Base-by-base conservation (phyloP, 2,329 filamentous ascomycete genomes). In the Nigrograna mackinnonii region DNA sequence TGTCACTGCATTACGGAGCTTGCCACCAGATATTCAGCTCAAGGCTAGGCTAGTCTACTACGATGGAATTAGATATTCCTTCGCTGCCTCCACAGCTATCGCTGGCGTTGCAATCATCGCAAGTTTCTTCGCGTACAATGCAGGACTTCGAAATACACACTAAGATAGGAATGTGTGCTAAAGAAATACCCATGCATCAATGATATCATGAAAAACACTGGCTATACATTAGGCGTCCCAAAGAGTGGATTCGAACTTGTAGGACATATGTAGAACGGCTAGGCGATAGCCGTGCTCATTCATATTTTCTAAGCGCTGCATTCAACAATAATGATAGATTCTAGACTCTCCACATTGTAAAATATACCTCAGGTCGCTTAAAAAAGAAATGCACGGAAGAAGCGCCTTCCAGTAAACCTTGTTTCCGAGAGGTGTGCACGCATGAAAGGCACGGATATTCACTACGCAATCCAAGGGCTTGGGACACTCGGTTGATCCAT, bases 31-130 rank as follows among this genome's bases (percentile, higher is more conserved):
- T 7, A 60, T 82, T 14, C 80, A 84, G 51, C 71, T 79, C 17
- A 73, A 74, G 19, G 82, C 78, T 2, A 72, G 80, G 3, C 58
- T 78, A 12, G 79, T 84, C 0, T 85, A 85, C 51, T 84, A 84
- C 39, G 73, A 79, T 12, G 81, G 80, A 0, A 72, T 85, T 7
- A 69, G 69, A 22, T 77, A 79, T 39, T 77, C 79, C 0, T 85
- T 85, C 57, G 69, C 73, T 0, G 75, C 76, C 1, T 83, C 79
- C 1, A 81, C 80, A 0, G 67, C 55, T 0, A 72, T 82, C 14
- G 79, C 78, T 3, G 61, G 67, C 0, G 50, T 82, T 3, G 79
- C 77, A 1, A 69, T 78, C 2, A 43, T 77, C 20, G 70, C 76
- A 4, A 70, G 76, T 2, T 55, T 79, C 3, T 76, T 79, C 37